Percentiles rank a stretch among this genome's conserved stretches.
Evolutionary conservation across 2,329 filamentous ascomycete genomes (phyloP).

Genomic region (Didymellaceae sp.): DNA sequence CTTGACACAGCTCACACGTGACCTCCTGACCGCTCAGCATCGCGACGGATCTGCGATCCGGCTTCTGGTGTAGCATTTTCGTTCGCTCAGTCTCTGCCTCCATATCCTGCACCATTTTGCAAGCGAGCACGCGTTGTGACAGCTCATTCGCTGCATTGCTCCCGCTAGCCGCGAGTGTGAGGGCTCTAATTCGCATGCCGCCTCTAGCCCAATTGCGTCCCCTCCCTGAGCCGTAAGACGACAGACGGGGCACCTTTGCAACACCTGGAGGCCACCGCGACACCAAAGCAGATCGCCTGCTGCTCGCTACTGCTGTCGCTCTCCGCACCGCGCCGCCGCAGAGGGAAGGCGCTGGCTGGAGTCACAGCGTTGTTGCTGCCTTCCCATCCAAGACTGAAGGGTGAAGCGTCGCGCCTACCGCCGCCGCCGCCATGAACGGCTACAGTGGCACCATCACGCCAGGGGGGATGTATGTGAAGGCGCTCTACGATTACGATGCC

Average conservation of each 20-base stretch:
- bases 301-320: constrained; percentile 20
- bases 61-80: constrained; percentile 26
- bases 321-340: constrained; percentile 22
- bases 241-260: constrained; percentile 31
- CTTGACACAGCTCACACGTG: constrained; percentile 21
- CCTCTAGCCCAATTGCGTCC: constrained; percentile 45
- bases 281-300: constrained; percentile 26
- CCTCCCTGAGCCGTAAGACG: constrained; percentile 35
- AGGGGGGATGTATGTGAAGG: constrained; percentile 82
- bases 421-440: constrained; percentile 54
- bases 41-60: constrained; percentile 29
- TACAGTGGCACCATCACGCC: constrained; percentile 58
- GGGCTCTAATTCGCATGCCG: constrained; percentile 42
- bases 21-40: constrained; percentile 20
- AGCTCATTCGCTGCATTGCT: constrained; percentile 37
- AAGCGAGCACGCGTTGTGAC: constrained; percentile 25
- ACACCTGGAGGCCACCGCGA: constrained; percentile 25
- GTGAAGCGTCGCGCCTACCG: constrained; percentile 16
- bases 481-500: constrained; percentile 93
- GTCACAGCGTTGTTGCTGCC: constrained; percentile 11
- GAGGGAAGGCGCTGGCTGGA: constrained; percentile 25
- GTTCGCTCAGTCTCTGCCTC: constrained; percentile 22
- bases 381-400: constrained; percentile 8
- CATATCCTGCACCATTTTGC: constrained; percentile 18
- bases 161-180: constrained; percentile 42